These are phyloP conservation scores for Saitoella complicata DNA, from an alignment of 805 yeast species.

Conservation along the genomic window DNA sequence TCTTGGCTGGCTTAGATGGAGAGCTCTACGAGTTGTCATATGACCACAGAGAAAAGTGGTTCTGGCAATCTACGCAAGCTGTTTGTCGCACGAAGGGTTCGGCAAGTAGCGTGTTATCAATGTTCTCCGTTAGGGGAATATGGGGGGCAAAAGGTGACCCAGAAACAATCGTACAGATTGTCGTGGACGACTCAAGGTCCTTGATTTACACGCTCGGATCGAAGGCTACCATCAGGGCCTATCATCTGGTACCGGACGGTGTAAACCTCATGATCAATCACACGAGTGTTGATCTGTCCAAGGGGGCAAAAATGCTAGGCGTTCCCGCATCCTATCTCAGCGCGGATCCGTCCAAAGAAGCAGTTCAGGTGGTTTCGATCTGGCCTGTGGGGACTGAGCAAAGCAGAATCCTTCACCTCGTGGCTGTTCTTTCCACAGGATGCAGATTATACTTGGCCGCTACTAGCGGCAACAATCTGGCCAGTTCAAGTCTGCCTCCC, in stretches of 20 bases:
- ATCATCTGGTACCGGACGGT: conserved; percentile 32
- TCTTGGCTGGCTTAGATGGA: conserved; percentile 64
- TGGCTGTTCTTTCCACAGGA: conserved; percentile 73
- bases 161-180: conserved; percentile 48
- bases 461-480: not conserved
- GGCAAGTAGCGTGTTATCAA: too few species aligned
- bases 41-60: conserved; percentile 72
- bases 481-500: conserved; percentile 16
- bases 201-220: conserved; percentile 70
- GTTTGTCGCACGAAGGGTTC: conserved; percentile 58
- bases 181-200: conserved; percentile 61
- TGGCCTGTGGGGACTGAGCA: conserved; percentile 24
- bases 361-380: conserved; percentile 28
- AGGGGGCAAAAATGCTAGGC: conserved; percentile 19
- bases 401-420: conserved; percentile 31
- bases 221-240: conserved; percentile 65
- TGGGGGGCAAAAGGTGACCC: too few species aligned
- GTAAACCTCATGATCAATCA: conserved; percentile 23
- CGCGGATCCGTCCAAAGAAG: too few species aligned
- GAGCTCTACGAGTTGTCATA: conserved; percentile 82
- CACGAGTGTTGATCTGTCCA: conserved; percentile 15
- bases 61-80: conserved; percentile 37
- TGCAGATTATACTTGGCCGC: conserved; percentile 56
- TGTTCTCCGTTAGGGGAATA: too few species aligned
- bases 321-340: not conserved